A percentile compares a stretch with the other conserved stretches of the same genome.
Evolutionary conservation across 169 alveolate species (phyloP).

Genomic region (Plasmodium yoelii): DNA sequence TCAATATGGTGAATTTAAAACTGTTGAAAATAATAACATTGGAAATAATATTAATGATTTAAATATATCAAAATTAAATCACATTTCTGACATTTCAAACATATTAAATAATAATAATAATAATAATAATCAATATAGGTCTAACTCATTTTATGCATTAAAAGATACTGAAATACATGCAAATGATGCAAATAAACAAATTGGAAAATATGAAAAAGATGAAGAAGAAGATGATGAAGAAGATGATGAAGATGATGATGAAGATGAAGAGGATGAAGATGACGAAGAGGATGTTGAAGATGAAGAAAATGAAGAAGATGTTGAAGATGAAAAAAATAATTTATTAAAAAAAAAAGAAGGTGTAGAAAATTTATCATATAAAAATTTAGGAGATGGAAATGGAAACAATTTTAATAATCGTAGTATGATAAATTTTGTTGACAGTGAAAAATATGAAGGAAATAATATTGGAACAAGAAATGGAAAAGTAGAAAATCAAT

Average conservation of each 20-base stretch:
- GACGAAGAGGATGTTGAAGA: neutral
- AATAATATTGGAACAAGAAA: neutral
- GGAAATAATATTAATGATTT: conserved; percentile 6
- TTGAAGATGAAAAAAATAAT: conserved; percentile 22
- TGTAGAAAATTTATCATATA: conserved; percentile 4
- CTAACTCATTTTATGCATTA: no score
- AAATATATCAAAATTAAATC: conserved; percentile 24
- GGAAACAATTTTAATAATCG: conserved; percentile 19
- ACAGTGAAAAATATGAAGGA: conserved; percentile 32
- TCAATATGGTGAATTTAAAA: conserved; percentile 65
- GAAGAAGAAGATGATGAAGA: conserved; percentile 25
- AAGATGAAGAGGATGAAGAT: conserved; percentile 2
- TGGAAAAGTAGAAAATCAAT: neutral
- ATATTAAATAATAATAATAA: no score
- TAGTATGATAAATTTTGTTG: conserved; percentile 54
- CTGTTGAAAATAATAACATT: conserved; percentile 35
- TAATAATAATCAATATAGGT: no score
- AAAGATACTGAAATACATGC: conserved; percentile 15
- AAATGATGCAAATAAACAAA: conserved; percentile 20
- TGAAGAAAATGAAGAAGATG: conserved; percentile 1
- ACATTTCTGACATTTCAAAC: neutral
- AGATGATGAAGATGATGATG: conserved; percentile 7
- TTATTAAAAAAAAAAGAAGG: conserved; percentile 19
- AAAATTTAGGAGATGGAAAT: conserved; percentile 5
- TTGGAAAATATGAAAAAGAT: neutral